phyloP scores from a whole-genome alignment of 2,329 filamentous ascomycete species.

The Beauveria brongniartii region DNA sequence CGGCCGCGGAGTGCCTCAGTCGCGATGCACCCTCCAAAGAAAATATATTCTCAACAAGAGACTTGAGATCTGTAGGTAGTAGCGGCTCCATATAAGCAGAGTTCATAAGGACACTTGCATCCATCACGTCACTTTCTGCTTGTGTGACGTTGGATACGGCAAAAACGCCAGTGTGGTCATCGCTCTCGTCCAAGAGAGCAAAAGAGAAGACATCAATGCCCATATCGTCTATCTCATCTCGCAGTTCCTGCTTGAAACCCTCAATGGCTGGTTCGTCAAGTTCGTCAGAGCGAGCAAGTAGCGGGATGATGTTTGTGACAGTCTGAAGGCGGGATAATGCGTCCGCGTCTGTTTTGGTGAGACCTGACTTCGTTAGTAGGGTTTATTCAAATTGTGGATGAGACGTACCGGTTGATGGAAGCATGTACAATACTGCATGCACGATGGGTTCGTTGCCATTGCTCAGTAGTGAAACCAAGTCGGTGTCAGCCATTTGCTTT shows the following conservation, averaged over 20 bases:
- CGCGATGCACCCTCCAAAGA: conserved; percentile 70
- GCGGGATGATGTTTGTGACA: conserved; percentile 76
- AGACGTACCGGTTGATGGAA: conserved; percentile 57
- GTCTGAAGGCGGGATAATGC: conserved; percentile 61
- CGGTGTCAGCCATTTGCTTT: conserved; percentile 59
- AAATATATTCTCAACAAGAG: conserved; percentile 67
- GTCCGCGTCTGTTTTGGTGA: conserved; percentile 48
- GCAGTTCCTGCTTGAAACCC: conserved; percentile 51
- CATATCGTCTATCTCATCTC: conserved; percentile 45
- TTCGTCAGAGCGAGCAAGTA: conserved; percentile 71
- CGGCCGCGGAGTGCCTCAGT: conserved; percentile 73
- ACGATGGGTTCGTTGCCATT: conserved; percentile 77
- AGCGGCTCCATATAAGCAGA: conserved; percentile 82
- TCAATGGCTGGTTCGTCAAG: conserved; percentile 50
- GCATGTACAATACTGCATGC: conserved; percentile 76
- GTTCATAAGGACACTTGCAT: conserved; percentile 88
- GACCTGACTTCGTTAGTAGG: conserved; percentile 20
- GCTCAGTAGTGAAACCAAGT: conserved; percentile 69
- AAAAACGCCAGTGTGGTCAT: conserved; percentile 45
- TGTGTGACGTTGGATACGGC: conserved; percentile 68
- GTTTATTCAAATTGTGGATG: neutral
- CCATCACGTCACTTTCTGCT: conserved; percentile 74
- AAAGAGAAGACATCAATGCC: conserved; percentile 63
- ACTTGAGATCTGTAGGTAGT: conserved; percentile 61
- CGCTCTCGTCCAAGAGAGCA: conserved; percentile 24